Evolutionary conservation across 225 moss, liverwort and hornwort species (phyloP).

Genomic region (Climacium dendroides): DNA sequence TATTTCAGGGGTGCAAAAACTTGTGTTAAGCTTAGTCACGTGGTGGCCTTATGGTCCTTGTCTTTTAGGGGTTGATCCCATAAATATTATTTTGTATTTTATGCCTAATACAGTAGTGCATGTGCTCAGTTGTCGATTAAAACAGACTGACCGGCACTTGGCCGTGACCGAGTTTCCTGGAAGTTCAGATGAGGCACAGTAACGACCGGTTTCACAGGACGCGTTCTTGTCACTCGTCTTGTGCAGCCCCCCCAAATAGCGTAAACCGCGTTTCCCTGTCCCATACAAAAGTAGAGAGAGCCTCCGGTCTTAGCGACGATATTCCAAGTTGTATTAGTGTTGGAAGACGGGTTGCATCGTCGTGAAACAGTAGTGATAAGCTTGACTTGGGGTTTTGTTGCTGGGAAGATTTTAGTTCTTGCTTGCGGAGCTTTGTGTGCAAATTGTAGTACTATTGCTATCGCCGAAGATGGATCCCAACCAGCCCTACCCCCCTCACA

Average conservation of each 20-base stretch:
- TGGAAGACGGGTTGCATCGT: not conserved
- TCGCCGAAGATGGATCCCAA: slow-evolving; percentile 15
- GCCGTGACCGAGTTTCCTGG: not conserved
- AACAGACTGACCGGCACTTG: too few relatives aligned
- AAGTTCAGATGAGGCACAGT: not conserved
- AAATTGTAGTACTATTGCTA: not conserved
- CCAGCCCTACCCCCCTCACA: slow-evolving; percentile 5
- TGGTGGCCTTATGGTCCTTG: too few relatives aligned
- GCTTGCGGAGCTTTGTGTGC: not conserved
- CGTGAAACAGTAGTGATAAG: not conserved
- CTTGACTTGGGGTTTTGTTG: not conserved
- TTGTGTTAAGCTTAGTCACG: too few relatives aligned
- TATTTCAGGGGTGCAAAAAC: too few relatives aligned
- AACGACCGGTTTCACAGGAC: not conserved
- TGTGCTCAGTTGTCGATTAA: not conserved
- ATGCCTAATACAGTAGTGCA: too few relatives aligned
- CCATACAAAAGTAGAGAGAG: not conserved
- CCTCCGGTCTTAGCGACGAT: too few relatives aligned
- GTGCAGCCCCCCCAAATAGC: not conserved
- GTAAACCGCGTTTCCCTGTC: not conserved
- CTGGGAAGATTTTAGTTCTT: not conserved
- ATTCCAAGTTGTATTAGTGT: not conserved
- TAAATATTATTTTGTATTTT: not conserved
- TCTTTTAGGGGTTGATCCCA: too few relatives aligned
- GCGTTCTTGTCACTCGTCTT: not conserved